Evolutionary conservation across 306 rosid species (phyloP), one percentile per base, ranked within the genome.

Genomic region (Pterocarpus macrocarpus): DNA sequence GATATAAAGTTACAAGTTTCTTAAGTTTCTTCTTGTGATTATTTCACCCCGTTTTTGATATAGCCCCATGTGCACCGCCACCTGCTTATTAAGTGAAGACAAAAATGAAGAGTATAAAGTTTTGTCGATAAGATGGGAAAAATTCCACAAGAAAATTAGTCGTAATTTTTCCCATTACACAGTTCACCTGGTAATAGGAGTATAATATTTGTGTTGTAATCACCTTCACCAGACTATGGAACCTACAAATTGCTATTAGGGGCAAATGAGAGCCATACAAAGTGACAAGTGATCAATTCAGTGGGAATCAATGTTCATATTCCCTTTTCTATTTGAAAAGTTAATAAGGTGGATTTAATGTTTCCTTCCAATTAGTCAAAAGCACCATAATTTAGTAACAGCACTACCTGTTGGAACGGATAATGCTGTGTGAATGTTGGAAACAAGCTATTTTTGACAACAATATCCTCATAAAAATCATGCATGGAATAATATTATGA

Each of bases 1-100:
- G 84, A 85, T 87, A 74, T 72, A 77, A 83, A 81, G 75, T 80
- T 64, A 78, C 77, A 39, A 14, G 3, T 50, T 43, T 17, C 9
- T 28, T 41, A 32, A 63, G 32, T 73, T 64, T 80, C 67, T 62
- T 80, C 49, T 36, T 73, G 45, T 28, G 65, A 83, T 63, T 83
- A 67, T 75, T 73, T 69, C 70, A 71, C 80, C 72, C 52, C 32
- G 17, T 13, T 10, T 80, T 66, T 71, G 72, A 62, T 76, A 70
- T 68, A 70, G 38, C 38, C 38, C 16, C 63, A 72, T 73, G 64
- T 76, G 64, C 35, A 15, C 2, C 45, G 35, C 7, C 71, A 47
- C 38, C 67, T 12, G 11, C 55, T 78, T 17, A 34, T 47, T 33
- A 77, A 73, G 64, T 39, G 16, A 72, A 39, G 65, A 63, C 73